phyloP scores from a whole-genome alignment of 257 asterid species.

The Asclepias syriaca region DNA sequence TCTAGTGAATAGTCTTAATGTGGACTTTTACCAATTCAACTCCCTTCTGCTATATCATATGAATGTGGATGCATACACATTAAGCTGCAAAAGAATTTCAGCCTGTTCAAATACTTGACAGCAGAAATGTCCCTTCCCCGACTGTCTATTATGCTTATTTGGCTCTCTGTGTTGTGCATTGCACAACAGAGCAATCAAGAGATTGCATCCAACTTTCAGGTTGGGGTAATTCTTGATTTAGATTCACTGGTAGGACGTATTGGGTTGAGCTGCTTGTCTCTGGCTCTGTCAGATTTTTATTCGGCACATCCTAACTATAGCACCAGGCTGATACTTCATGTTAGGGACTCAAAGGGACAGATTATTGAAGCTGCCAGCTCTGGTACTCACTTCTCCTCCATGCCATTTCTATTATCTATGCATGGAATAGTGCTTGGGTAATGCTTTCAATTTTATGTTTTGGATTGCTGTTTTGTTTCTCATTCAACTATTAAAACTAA shows the following conservation, averaged over 20 bases:
- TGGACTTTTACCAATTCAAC: background rate
- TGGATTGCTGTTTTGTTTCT: background rate
- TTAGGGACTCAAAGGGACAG: conserved; percentile 34
- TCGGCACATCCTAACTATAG: conserved; percentile 20
- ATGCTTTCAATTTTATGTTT: background rate
- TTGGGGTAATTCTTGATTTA: conserved; percentile 32
- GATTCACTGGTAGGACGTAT: conserved; percentile 32
- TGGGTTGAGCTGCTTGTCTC: conserved; percentile 32
- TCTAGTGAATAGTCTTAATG: background rate
- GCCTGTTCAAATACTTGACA: background rate
- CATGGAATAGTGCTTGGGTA: background rate
- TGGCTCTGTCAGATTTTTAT: conserved; percentile 41
- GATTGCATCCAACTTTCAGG: background rate
- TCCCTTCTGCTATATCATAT: background rate
- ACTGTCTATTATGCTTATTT: background rate
- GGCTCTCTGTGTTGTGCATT: background rate
- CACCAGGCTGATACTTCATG: conserved; percentile 31
- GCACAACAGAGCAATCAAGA: background rate
- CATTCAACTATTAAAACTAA: background rate
- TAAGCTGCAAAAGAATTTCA: background rate
- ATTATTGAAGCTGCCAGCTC: conserved; percentile 44
- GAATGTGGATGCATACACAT: background rate
- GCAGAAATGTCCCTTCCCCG: background rate
- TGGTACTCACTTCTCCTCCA: conserved; percentile 25
- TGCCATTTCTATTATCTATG: background rate